Conservation (phyloP, 225 moss, liverwort and hornwort species). For the Polytrichum commune region DNA sequence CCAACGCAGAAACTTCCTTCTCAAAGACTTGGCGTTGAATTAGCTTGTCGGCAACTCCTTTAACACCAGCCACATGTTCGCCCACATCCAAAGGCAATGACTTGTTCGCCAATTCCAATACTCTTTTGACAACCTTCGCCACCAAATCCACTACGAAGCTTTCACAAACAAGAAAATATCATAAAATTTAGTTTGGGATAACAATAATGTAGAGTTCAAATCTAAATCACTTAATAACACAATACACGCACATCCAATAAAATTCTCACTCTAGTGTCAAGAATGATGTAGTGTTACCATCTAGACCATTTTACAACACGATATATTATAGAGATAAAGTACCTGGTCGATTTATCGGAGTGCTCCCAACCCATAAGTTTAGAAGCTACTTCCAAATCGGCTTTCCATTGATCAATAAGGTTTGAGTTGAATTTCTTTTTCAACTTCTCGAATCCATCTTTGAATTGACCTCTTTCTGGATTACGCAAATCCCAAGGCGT, state of each 20-base stretch:
- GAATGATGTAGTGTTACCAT: neutral
- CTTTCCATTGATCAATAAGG: neutral
- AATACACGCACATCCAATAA: too few species aligned
- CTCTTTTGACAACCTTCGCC: neutral
- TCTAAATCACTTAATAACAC: neutral
- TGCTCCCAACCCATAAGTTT: neutral
- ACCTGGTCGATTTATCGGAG: neutral
- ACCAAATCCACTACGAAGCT: neutral
- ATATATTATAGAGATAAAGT: neutral
- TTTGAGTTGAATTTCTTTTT: neutral
- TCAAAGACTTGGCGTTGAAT: neutral
- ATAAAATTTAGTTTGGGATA: neutral
- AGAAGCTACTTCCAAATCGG: constrained; percentile 1
- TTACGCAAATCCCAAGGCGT: neutral
- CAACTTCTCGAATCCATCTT: neutral
- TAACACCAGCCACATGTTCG: neutral
- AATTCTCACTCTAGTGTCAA: too few species aligned
- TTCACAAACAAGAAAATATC: neutral
- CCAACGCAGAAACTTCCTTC: neutral
- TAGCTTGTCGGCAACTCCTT: neutral
- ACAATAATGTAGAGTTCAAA: too few species aligned
- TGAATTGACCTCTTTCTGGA: neutral
- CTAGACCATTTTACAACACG: neutral
- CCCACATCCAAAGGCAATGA: neutral
- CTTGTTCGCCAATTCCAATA: neutral